Conservation (phyloP, 176 grass and related monocot genomes). For the Hyparrhenia diplandra region DNA sequence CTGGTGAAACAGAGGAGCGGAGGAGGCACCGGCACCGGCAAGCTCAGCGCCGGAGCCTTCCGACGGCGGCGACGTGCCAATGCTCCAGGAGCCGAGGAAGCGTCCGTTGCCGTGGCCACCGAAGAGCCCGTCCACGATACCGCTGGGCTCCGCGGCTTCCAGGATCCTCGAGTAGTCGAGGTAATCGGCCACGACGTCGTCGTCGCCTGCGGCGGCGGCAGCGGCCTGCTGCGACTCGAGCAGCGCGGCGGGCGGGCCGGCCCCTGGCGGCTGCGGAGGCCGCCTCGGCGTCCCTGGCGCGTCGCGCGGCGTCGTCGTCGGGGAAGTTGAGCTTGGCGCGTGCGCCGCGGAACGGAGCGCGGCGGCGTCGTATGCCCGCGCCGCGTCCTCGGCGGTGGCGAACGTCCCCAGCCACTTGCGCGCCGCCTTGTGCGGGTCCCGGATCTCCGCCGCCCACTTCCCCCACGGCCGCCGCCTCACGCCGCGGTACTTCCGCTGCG, state of each 20-base stretch:
- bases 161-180: conserved; percentile 47
- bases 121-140: conserved; percentile 1
- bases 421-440: conserved; percentile 68
- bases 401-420: conserved; percentile 89
- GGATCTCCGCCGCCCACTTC: conserved; percentile 96
- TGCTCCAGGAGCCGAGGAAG: conserved; percentile 35
- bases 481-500: conserved; percentile 74
- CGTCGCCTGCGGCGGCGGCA: not conserved
- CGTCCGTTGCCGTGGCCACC: not conserved
- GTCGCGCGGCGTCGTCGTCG: conserved; percentile 18
- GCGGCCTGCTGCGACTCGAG: conserved; percentile 32
- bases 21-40: not conserved
- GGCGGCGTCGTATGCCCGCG: conserved; percentile 71
- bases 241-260: conserved; percentile 14
- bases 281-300: not conserved
- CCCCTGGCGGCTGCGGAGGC: not conserved
- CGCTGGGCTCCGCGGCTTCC: not conserved
- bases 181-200: conserved; percentile 19
- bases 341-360: conserved; percentile 57
- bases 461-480: conserved; percentile 71
- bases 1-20: not conserved
- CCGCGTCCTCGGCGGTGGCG: conserved; percentile 75
- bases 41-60: not conserved
- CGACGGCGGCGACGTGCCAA: conserved; percentile 23
- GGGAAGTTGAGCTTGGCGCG: conserved; percentile 87